Percentiles rank a stretch among this genome's conserved stretches.
Evolutionary conservation across 495 filamentous ascomycete species (phyloP).

Genomic region (Penicillium pancosmium): DNA sequence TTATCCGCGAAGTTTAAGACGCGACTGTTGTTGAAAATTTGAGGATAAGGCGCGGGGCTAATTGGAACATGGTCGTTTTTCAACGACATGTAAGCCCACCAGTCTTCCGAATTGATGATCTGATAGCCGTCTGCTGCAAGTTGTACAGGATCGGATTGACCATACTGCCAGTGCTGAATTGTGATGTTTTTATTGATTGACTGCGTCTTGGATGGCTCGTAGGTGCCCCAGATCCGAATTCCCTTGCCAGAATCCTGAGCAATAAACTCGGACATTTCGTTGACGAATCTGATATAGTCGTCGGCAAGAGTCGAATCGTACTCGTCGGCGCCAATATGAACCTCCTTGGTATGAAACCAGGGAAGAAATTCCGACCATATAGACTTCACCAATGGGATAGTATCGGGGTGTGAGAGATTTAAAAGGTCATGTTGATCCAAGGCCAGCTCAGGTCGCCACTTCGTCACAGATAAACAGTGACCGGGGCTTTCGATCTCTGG

Average conservation of each 20-base stretch:
- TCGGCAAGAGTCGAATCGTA: constrained; percentile 53
- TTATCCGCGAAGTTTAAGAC: constrained; percentile 49
- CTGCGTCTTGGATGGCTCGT: constrained; percentile 45
- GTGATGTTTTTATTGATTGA: constrained; percentile 46
- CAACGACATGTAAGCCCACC: constrained; percentile 59
- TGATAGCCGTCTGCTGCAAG: constrained; percentile 45
- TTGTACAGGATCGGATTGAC: constrained; percentile 54
- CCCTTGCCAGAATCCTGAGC: constrained; percentile 44
- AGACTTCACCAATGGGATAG: constrained; percentile 52
- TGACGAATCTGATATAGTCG: constrained; percentile 58
- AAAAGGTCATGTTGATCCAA: constrained; percentile 53
- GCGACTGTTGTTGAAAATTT: constrained; percentile 53
- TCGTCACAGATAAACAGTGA: constrained; percentile 55
- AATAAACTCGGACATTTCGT: constrained; percentile 52
- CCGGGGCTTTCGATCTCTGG: constrained; percentile 60
- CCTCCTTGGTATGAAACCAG: constrained; percentile 59
- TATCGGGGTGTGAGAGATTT: constrained; percentile 57
- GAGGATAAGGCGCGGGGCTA: constrained; percentile 54
- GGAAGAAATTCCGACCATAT: constrained; percentile 60
- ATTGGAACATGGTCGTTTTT: constrained; percentile 59
- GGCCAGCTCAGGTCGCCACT: constrained; percentile 59
- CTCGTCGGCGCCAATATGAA: constrained; percentile 61
- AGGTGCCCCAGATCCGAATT: constrained; percentile 57
- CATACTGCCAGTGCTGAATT: constrained; percentile 61
- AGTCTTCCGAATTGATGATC: constrained; percentile 57